Base-by-base conservation (phyloP, 257 asterid genomes). In the Agastache rugosa region DNA sequence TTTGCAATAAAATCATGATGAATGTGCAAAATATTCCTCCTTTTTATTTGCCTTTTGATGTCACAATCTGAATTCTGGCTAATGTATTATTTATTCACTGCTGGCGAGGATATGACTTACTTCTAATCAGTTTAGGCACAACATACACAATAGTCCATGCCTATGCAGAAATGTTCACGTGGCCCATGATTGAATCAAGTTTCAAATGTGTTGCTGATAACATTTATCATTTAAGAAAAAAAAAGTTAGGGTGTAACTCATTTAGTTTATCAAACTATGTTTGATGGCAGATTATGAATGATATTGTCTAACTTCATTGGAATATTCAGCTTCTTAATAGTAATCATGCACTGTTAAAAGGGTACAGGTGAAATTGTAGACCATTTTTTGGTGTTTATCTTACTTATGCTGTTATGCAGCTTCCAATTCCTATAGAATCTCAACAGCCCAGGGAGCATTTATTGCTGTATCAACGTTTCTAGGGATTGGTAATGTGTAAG, bases 321-420 rank as follows among this genome's bases (percentile, higher is more conserved):
- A 22, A 61, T 42, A 12, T 67, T 65, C 65, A 51, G 66, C 35
- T 75, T 71, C 68, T 71, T 63, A 48, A 34, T 75, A 55, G 22
- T 39, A 11, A 19, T 4, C 25, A 34, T 14, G n/a, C 22, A 42
- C 50, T 25, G 25, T 41, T 68, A 47, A 47, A 25, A 67, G 23
- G 23, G 34, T 22, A 72, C 39, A 29, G 50, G 61, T 56, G n/a
- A 45, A 71, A 45, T 53, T 31, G 0, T 60, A 8, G 56, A 67
- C 66, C 63, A 29, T 44, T 53, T 22, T 53, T 31, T 61, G 47
- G 51, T 44, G 53, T 63, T 50, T 44, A 27, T 82, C 48, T 53
- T 25, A 35, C 31, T 56, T 58, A 23, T 61, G 62, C 61, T 58
- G 53, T 56, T 58, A 23, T 61, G 62, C 61, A 66, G 53, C 61